Base-by-base conservation (phyloP, 192 early-diverging fungal genomes). In the Linnemannia schmuckeri region DNA sequence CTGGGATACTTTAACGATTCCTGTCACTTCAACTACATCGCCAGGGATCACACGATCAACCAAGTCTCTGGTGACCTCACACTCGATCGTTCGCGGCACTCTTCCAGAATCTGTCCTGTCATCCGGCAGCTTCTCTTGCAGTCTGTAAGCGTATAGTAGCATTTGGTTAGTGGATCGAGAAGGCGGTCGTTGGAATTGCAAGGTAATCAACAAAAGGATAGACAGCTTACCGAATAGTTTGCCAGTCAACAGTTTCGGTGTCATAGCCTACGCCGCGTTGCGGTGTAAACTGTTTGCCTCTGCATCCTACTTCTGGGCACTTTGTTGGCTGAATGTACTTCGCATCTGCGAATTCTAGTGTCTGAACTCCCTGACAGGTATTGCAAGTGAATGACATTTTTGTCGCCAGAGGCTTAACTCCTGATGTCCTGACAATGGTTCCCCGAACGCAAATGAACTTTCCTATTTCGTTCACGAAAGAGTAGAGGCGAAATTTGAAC, bases 21-120 rank as follows among this genome's bases (percentile, higher is more conserved):
- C 96, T 15, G 94, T 93, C 69, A 95, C 91, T 40, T 81, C 92
- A 37, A 97, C 95, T 20, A 97, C 94, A 79, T 97, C 96, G 9
- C 96, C 96, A n/a, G 96, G 96, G 24, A 95, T 93, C 49, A 94
- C 93, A 6, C 87, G 77, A 79, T 97, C 96, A 1, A 97, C 95
- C 46, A 97, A 82, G 46, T 97, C 94, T 44, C 94, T 90, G 17
- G 91, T 90, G 9, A 95, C 89, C 84, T 97, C 96, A 24, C 94
- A 94, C 57, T 97, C 96, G 22, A 97, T 91, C 44, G 92, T 94
- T 72, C 95, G 90, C 35, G 96, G 96, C 20, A 97, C 92, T 17
- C 94, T 83, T 18, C 93, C 94, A 0, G 94, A 90, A 61, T 96
- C 93, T 42, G 89, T 73, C 40, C 93, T 92, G 70, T 95, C 94